These are phyloP conservation scores for Trichophyton equinum DNA, from an alignment of 2,329 filamentous ascomycete genomes.

Conservation along the genomic window DNA sequence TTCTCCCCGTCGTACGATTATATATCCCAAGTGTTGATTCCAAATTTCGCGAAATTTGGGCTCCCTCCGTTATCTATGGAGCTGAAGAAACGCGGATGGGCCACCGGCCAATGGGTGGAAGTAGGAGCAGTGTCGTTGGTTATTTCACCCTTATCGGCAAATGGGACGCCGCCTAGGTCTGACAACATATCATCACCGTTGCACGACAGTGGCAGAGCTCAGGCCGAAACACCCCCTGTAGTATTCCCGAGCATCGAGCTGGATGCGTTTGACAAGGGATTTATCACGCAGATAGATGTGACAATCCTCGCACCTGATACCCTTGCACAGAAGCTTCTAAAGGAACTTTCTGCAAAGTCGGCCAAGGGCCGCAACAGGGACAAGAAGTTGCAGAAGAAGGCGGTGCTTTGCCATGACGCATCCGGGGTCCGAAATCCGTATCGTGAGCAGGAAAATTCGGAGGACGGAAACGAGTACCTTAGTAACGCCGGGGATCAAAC, in stretches of 20 bases:
- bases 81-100: slow-evolving; percentile 43
- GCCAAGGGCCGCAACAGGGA: background rate
- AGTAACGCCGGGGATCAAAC: background rate
- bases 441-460: background rate
- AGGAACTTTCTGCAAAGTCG: background rate
- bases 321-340: slow-evolving; percentile 5
- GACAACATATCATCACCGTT: background rate
- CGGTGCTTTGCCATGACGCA: background rate
- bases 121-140: slow-evolving; percentile 41
- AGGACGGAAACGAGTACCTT: background rate
- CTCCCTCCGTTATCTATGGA: slow-evolving; percentile 34
- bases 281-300: slow-evolving; percentile 26
- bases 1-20: slow-evolving; percentile 46
- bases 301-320: slow-evolving; percentile 29
- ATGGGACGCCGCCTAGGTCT: background rate
- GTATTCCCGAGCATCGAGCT: slow-evolving; percentile 25
- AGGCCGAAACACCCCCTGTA: background rate
- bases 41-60: slow-evolving; percentile 40
- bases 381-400: background rate
- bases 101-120: slow-evolving; percentile 28
- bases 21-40: slow-evolving; percentile 42
- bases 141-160: slow-evolving; percentile 31
- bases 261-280: slow-evolving; percentile 18
- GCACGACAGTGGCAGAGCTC: background rate
- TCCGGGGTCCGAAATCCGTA: background rate